Conservation (phyloP, 805 yeast species). For the Pichia phayaonensis region DNA sequence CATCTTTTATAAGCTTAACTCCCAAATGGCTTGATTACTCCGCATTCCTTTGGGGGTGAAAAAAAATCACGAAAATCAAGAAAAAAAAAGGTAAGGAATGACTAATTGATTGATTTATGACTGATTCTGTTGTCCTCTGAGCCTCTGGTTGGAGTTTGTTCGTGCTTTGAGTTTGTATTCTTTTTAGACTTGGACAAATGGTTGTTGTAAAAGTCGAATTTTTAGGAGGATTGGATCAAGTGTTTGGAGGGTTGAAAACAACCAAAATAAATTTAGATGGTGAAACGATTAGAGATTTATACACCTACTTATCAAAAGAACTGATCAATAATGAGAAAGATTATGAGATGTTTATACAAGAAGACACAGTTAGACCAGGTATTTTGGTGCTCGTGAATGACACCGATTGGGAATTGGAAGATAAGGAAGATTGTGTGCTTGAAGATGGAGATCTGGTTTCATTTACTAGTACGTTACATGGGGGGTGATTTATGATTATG, state of each 20-base stretch:
- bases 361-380: constrained; percentile 83
- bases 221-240: constrained; percentile 77
- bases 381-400: constrained; percentile 86
- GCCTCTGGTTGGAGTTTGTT: too few species aligned
- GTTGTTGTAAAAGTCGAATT: constrained; percentile 37
- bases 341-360: constrained; percentile 69
- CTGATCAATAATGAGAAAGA: constrained; percentile 57
- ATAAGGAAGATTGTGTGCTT: constrained; percentile 72
- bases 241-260: constrained; percentile 50
- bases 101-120: too few species aligned
- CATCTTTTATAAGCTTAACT: too few species aligned
- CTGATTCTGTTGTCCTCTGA: too few species aligned
- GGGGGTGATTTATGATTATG: constrained; percentile 49
- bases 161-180: too few species aligned
- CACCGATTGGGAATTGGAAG: constrained; percentile 95
- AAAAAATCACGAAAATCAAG: too few species aligned
- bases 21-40: too few species aligned
- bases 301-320: constrained; percentile 44
- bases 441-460: constrained; percentile 72
- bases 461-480: constrained; percentile 90
- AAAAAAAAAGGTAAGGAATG: too few species aligned
- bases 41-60: too few species aligned
- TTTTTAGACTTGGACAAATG: constrained; percentile 10
- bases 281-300: constrained; percentile 40
- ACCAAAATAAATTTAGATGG: constrained; percentile 22